phyloP scores from a whole-genome alignment of 768 basidiomycete species.

The Favolaschia claudopus region DNA sequence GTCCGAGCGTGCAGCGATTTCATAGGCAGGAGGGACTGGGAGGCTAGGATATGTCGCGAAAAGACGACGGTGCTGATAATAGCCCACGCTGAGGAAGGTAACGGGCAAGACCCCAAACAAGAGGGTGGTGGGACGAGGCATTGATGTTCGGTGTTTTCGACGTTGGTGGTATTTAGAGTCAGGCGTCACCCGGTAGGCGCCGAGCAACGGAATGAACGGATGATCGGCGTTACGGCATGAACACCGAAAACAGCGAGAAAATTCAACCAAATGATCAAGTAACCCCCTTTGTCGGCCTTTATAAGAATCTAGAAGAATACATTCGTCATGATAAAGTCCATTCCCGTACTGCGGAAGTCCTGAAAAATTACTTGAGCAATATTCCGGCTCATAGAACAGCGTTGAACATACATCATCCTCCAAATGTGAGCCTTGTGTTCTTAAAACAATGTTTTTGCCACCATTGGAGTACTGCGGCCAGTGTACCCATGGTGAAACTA shows the following conservation, averaged over 20 bases:
- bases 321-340: not conserved
- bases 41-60: not conserved
- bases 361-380: not conserved
- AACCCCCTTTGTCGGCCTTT: too few species aligned
- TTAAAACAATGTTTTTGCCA: not conserved
- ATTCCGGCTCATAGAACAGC: not conserved
- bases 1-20: slow-evolving; percentile 14
- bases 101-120: not conserved
- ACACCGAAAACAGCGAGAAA: too few species aligned
- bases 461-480: not conserved
- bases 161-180: not conserved
- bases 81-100: not conserved
- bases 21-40: not conserved
- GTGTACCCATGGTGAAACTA: not conserved
- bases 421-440: not conserved
- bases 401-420: not conserved
- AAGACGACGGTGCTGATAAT: slow-evolving; percentile 10
- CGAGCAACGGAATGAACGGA: too few species aligned
- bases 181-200: too few species aligned
- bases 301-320: not conserved
- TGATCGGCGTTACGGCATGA: too few species aligned
- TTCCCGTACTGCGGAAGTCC: not conserved
- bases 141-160: not conserved
- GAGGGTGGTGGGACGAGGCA: not conserved
- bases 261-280: too few species aligned